Evolutionary conservation across 805 yeast species (phyloP), one percentile per base, ranked within the genome.

Genomic region (Candida incommunis): DNA sequence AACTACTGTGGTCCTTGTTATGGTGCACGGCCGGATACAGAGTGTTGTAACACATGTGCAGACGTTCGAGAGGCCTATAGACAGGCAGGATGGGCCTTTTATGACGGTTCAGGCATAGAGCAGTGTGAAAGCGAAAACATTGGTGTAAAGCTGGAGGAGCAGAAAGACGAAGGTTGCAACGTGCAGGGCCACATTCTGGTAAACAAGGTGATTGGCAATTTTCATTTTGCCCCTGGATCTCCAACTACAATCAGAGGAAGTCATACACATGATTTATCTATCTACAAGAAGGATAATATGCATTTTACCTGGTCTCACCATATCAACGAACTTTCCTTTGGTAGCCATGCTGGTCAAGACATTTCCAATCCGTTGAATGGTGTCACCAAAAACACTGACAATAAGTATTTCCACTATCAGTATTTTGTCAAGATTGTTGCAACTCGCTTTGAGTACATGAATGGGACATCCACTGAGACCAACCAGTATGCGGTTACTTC

Each of bases 181-280:
- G 70, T 92, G 35, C 71, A 73, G 50, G 98, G 98, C 24, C 69
- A 73, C 21, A 80, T 94, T 4, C 68, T 75, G 53, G 76, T 92
- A 57, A 84, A 84, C 63, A 76, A 94, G 64, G 82, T 92, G 40
- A 79, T 82, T 21, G 98, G 98, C 42, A 82, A 85, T 56, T 65
- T 92, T 50, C 97, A 92, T 66, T 87, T 92, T 70, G 96, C 96
- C 1, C 97, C 98, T 3, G 98, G 98, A 35, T 78, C 94, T 1
- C 71, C 69, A 55, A 74, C 79, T 34, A 61, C 64, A 46, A 62
- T 65, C 7, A 76, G 75, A 16, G 71, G 72, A 43, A 51, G 48
- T 42, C 98, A 92, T 61, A 70, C 75, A 48, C 98, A 92, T 65
- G 98, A 92, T 58, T 63, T 82, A 45, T 81, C 95, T 4, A 68